Percentiles rank a stretch among this genome's conserved stretches.
Conservation (phyloP, 352 stramenopile species). For the Phytophthora constricta region DNA sequence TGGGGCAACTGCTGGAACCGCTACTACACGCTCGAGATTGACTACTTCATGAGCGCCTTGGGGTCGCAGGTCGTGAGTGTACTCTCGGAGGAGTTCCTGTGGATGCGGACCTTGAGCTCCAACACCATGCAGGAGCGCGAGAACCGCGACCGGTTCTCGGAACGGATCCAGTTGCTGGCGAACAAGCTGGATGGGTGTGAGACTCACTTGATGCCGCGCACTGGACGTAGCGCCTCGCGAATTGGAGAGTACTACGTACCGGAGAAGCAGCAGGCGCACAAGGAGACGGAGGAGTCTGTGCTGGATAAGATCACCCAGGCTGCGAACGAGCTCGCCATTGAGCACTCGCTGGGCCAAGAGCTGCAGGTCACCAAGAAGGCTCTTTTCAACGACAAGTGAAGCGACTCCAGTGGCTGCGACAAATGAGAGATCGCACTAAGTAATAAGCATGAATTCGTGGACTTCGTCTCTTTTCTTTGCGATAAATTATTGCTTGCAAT, state of each 20-base stretch:
- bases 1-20: constrained; percentile 97
- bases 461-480: constrained; percentile 15
- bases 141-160: constrained; percentile 90
- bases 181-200: constrained; percentile 87
- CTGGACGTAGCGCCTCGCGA: constrained; percentile 55
- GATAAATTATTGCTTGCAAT: constrained; percentile 36
- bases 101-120: constrained; percentile 91
- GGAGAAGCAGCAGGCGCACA: constrained; percentile 72
- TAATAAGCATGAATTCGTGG: constrained; percentile 37
- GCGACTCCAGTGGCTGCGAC: constrained; percentile 18
- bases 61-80: constrained; percentile 92
- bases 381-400: constrained; percentile 87
- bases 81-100: constrained; percentile 94
- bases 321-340: constrained; percentile 86
- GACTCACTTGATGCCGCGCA: constrained; percentile 60
- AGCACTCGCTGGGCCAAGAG: constrained; percentile 81
- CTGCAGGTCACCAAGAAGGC: constrained; percentile 86
- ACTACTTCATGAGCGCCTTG: constrained; percentile 97
- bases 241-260: constrained; percentile 90
- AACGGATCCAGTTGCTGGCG: constrained; percentile 86
- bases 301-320: constrained; percentile 90
- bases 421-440: constrained; percentile 16
- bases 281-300: constrained; percentile 76
- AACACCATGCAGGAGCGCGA: constrained; percentile 91
- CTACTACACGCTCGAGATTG: constrained; percentile 82